Conservation (phyloP, 2,329 filamentous ascomycete species). For the Curvularia eragrostidis region DNA sequence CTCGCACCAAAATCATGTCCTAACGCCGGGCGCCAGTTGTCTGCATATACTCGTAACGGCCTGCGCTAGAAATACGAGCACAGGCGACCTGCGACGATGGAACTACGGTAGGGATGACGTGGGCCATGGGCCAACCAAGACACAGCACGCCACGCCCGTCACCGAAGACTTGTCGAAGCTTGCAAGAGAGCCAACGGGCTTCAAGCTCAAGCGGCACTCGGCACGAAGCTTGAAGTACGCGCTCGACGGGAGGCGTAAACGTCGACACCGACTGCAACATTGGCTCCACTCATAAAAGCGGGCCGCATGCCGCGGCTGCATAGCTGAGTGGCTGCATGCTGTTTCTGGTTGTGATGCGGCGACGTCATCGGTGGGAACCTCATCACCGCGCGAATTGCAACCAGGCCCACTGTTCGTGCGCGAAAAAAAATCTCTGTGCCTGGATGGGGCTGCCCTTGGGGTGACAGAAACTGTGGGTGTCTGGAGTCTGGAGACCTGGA, state of each 20-base stretch:
- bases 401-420: conserved; percentile 8
- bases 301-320: conserved; percentile 21
- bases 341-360: conserved; percentile 16
- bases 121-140: background rate
- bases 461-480: conserved; percentile 15
- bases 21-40: background rate
- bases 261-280: conserved; percentile 17
- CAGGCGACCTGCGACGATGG: background rate
- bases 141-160: background rate
- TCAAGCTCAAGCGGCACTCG: conserved; percentile 15
- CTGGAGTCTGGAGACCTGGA: conserved; percentile 27
- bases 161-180: background rate
- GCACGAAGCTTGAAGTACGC: conserved; percentile 26
- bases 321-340: conserved; percentile 18
- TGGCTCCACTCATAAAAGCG: conserved; percentile 33
- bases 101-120: background rate
- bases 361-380: conserved; percentile 24
- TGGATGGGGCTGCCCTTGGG: conserved; percentile 9
- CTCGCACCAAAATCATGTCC: background rate
- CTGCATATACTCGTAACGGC: background rate
- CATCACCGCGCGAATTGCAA: conserved; percentile 13
- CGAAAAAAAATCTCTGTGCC: conserved; percentile 12
- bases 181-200: background rate
- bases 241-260: conserved; percentile 16
- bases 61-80: background rate